phyloP scores from a whole-genome alignment of 352 stramenopile genomes.

The Phytophthora boehmeriae region DNA sequence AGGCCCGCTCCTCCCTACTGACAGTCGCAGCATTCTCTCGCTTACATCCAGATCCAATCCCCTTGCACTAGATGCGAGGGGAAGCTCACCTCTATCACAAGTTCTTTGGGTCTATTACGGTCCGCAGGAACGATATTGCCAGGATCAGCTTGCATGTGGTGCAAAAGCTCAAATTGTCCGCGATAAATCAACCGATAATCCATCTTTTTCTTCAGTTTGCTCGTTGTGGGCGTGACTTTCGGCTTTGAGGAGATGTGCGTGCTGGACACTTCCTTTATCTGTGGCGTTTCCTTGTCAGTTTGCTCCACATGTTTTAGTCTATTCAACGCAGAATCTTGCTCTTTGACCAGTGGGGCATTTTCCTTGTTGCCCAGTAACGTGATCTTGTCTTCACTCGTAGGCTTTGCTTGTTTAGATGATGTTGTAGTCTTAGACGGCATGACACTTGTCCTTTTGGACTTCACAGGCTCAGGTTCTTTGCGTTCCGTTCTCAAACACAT shows the following conservation, averaged over 20 bases:
- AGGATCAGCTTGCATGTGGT: slow-evolving; percentile 72
- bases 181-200: slow-evolving; percentile 68
- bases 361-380: slow-evolving; percentile 19
- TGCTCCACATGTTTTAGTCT: slow-evolving; percentile 30
- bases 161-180: slow-evolving; percentile 70
- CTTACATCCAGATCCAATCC: slow-evolving; percentile 78
- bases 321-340: slow-evolving; percentile 12
- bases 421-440: background rate
- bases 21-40: slow-evolving; percentile 47
- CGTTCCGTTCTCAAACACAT: slow-evolving; percentile 66
- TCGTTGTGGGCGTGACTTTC: background rate
- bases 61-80: slow-evolving; percentile 53
- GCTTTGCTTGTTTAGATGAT: background rate
- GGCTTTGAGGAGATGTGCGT: slow-evolving; percentile 12
- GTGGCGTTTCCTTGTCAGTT: slow-evolving; percentile 1
- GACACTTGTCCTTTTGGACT: slow-evolving; percentile 5
- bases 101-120: slow-evolving; percentile 54
- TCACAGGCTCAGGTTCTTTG: slow-evolving; percentile 9
- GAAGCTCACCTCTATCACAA: slow-evolving; percentile 71
- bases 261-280: slow-evolving; percentile 32
- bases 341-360: slow-evolving; percentile 9
- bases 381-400: slow-evolving; percentile 2
- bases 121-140: slow-evolving; percentile 38
- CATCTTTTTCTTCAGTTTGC: slow-evolving; percentile 46
- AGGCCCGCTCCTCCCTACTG: slow-evolving; percentile 10